Base-by-base conservation (phyloP, 176 grass and related monocot genomes). In the Phragmites australis region DNA sequence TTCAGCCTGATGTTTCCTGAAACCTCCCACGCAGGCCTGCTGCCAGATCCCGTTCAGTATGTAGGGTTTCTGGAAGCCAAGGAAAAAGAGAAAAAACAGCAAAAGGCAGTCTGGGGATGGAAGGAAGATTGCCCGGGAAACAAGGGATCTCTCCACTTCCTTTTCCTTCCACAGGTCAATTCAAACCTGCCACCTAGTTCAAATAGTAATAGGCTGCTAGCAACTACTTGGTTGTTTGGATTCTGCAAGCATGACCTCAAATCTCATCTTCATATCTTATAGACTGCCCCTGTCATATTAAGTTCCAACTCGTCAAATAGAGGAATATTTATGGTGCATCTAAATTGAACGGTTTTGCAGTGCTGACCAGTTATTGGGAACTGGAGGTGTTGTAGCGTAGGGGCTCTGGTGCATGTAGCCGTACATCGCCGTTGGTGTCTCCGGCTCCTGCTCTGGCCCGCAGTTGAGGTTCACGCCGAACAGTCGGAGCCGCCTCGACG, bases 391-490 rank as follows among this genome's bases (percentile, higher is more conserved):
- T 82, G 79, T 45, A 42, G 77, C 37, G 54, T 87, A 83, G 34
- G 89, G 67, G 86, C 40, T 82, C 73, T 87, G 86, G 45, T 79
- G 77, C 65, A 84, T 77, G 69, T 78, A 78, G 18, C 89, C 44
- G 42, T 86, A 90, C 68, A 56, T 66, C 58, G 78, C 49, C 5
- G 84, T 52, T 17, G 78, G 70, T 23, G 51, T 53, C 45, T 69
- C 79, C 6, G 87, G 49, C 74, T 88, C 87, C 27, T 84, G 85
- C 69, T 83, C 88, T 32, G 76, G 85, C 9, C 77, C 89, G 75
- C 89, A 97, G 74, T 97, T 89, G 27, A 97, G 86, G 82, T 97
- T 94, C 76, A 97, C 94, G 26, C 94, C 94, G 53, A 97, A 97
- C 21, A 97, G 72, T 63, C 94, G 81, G 54, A 97, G 85, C 76